Evolutionary conservation across 228 moss, liverwort and hornwort species (phyloP), one percentile per base, ranked within the genome.

Genomic region (Sphagnum fallax): DNA sequence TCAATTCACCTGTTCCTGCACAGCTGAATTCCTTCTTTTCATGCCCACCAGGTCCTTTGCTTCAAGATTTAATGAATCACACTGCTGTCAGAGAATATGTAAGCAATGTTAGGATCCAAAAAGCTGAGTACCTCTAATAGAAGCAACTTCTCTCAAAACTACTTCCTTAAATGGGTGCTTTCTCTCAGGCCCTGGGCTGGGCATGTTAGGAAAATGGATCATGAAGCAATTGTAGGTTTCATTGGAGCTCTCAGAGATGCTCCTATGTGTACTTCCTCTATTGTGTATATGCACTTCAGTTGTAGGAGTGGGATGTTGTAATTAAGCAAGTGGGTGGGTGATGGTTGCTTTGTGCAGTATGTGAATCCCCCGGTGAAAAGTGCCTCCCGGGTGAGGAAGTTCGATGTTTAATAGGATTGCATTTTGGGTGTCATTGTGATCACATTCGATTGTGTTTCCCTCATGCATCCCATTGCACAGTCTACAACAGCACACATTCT

Each of bases 361-460:
- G 84, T 65, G 78, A 84, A 62, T 65, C 85, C 4, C 67, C 85
- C 52, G 85, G 77, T 12, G 68, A 68, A 66, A 71, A 75, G 0
- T 85, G 85, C 15, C 71, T 69, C 1, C 81, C 85, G 0, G 82
- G 78, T 4, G 85, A 85, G 70, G 82, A 85, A 73, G 82, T 82
- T 59, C 60, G 78, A 47, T 85, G 84, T 60, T 76, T 74, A 72
- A 71, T 69, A 62, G 84, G 84, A 51, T 72, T 65, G 62, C 79
- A 85, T 48, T 76, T 64, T 16, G 84, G 84, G 10, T 84, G 84
- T 16, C 81, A 84, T 61, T 84, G 84, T 65, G 59, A 76, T 4
- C 81, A 81, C 67, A 81, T 84, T 49, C 69, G 65, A n/a, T 58
- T 79, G 3, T 84, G 84, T 65, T 84, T 84, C 49, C 79, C 81